Base-by-base conservation (phyloP, 371 early-diverging fungal genomes). In the Coemansia sp. region DNA sequence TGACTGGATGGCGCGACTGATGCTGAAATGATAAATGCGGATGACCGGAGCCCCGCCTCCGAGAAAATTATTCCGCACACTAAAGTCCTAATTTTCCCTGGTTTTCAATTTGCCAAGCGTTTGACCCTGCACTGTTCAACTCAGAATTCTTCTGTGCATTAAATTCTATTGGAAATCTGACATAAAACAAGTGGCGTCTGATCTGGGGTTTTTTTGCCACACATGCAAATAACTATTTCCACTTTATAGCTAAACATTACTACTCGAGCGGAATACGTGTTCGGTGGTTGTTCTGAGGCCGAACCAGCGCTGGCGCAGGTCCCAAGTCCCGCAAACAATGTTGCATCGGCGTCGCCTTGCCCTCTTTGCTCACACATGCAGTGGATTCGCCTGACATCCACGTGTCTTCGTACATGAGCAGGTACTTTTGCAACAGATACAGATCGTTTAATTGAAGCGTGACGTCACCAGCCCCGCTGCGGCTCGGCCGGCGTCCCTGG, bases 361-460 rank as follows among this genome's bases (percentile, higher is more conserved):
- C 27, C 2, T 54, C 21, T 21, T 18, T 21, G 10, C 21, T n/a
- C 10, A 18, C 2, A n/a, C 50, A 11, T 37, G 18, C 29, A 40
- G 34, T 21, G 26, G 67, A 10, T 59, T 73, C 74, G n/a, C 50
- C 66, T 1, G 66, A 40, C 11, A 52, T 45, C 75, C 75, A 74
- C 18, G 70, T 63, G 26, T 74, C 71, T 57, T 60, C 53, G 47
- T 74, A 74, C 63, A 70, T 47, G 10, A 31, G 48, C 42, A 74
- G 67, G 57, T 74, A 74, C 61, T 74, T 74, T 63, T 74, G 75
- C 57, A 74, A 60, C 66, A 74, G 8, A 47, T 74, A 74, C 64
- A 74, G 61, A 57, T 74, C 75, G 47, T 74, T 74, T 34, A 74
- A 61, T 27, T 70, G 64, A 63, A 74, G 39, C 5, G 48, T 45